A percentile compares a stretch with the other conserved stretches of the same genome.
These are phyloP conservation scores for Artemisia tridentata DNA, from an alignment of 129 eudicot species.

Conservation along the genomic window DNA sequence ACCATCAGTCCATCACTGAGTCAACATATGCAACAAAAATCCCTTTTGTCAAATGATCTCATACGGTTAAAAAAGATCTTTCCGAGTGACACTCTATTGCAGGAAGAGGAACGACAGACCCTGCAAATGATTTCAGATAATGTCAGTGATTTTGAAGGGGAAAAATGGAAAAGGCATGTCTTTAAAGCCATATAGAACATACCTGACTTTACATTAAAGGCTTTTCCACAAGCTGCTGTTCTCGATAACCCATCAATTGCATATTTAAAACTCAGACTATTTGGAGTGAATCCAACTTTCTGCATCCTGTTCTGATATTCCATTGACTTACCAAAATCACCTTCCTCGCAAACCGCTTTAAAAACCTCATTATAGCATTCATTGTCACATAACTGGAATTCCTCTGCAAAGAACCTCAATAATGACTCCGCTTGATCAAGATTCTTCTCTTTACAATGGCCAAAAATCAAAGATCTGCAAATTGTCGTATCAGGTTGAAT, in stretches of 20 bases:
- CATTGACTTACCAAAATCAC: slow-evolving; percentile 45
- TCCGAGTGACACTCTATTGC: background rate
- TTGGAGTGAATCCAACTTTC: slow-evolving; percentile 61
- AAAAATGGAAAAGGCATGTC: background rate
- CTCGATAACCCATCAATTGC: slow-evolving; percentile 54
- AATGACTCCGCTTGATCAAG: slow-evolving; percentile 48
- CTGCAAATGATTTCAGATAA: background rate
- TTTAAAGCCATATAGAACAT: background rate
- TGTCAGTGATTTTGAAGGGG: background rate
- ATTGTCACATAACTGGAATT: slow-evolving; percentile 50
- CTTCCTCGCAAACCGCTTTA: slow-evolving; percentile 48
- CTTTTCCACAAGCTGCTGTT: slow-evolving; percentile 15
- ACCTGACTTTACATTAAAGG: background rate
- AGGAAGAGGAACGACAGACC: background rate
- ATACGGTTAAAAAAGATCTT: background rate
- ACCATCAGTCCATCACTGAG: background rate
- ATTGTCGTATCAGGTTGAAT: slow-evolving; percentile 49
- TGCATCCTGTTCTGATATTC: slow-evolving; percentile 64
- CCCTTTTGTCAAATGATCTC: background rate
- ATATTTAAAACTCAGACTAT: slow-evolving; percentile 55
- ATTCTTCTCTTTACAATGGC: slow-evolving; percentile 54
- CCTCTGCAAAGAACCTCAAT: slow-evolving; percentile 45
- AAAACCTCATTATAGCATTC: slow-evolving; percentile 62
- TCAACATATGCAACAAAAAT: background rate
- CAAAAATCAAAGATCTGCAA: slow-evolving; percentile 56